Evolutionary conservation across 1,139 yeast genomes (phyloP), one percentile per base, ranked within the genome.

Genomic region (Geotrichum phurueaensis): DNA sequence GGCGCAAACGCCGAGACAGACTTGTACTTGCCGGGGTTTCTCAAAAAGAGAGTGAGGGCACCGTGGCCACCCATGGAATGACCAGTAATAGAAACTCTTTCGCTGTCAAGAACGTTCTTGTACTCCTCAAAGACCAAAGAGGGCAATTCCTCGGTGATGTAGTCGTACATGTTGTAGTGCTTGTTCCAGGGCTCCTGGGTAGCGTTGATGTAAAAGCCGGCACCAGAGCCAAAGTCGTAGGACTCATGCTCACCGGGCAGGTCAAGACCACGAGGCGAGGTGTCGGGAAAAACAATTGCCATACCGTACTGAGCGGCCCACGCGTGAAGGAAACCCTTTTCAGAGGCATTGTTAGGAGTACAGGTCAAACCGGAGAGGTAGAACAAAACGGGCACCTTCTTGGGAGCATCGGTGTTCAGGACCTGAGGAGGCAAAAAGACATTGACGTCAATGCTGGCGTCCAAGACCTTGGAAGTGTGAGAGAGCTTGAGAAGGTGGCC

Each of bases 41-140:
- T 82, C 61, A 94, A 76, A 72, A 83, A 92, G 18, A 96, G 85
- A 60, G 87, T 78, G 63, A 94, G 76, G 0, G 99, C 96, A 59
- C 99, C 99, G 73, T 82, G 90, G 0, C 99, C 99, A 56, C 99
- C 99, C 98, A 94, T 94, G 1, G 99, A 94, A 73, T 94, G 98
- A 53, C 98, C 98, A 12, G 95, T 85, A 65, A 94, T 84, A 31
- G 94, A 82, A 60, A 86, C 80, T 56, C 82, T 85, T 43, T 75
- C 71, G 60, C 83, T 78, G 71, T 89, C 87, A 65, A 89, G 77
- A 47, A 76, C 73, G 3, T 59, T 57, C 36, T 33, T 47, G 57
- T 59, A 65, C 47, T 63, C 61, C 12, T 79, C 68, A 10, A 78
- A 74, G 65, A 89, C 75, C 59, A 73, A 74, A 5, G 68, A 66